Conservation (phyloP, 1,139 yeast genomes). For the Candida gigantensis region DNA sequence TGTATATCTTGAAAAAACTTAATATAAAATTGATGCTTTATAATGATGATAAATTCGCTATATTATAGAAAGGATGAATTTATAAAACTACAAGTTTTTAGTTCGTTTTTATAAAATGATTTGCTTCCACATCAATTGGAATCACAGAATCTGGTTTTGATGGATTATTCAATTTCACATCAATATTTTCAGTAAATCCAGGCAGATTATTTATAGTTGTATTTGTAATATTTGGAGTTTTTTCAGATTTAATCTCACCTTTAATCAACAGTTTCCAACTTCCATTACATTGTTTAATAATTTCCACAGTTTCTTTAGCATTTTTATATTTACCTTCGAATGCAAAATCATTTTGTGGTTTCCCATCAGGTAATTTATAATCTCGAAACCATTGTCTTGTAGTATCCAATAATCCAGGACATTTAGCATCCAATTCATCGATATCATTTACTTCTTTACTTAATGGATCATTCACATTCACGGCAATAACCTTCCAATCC, state of each 20-base stretch:
- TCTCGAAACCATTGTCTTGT: slow-evolving; percentile 91
- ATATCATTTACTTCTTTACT: slow-evolving; percentile 72
- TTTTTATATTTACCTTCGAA: slow-evolving; percentile 79
- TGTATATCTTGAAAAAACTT: no score
- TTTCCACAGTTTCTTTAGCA: slow-evolving; percentile 70
- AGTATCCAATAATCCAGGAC: slow-evolving; percentile 81
- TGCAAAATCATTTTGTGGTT: slow-evolving; percentile 84
- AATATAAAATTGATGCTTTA: no score
- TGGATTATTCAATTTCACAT: slow-evolving; percentile 18
- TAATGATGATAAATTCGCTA: no score
- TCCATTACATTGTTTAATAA: slow-evolving; percentile 66
- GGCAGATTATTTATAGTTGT: slow-evolving; percentile 62
- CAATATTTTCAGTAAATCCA: slow-evolving; percentile 20
- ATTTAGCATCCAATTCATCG: slow-evolving; percentile 70
- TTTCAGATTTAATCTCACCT: slow-evolving; percentile 51
- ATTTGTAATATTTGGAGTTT: slow-evolving; percentile 52
- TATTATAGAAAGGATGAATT: no score
- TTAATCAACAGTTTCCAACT: slow-evolving; percentile 70
- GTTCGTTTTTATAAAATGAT: slow-evolving; percentile 15
- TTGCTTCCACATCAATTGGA: slow-evolving; percentile 21
- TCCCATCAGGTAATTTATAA: slow-evolving; percentile 89
- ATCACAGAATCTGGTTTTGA: slow-evolving; percentile 30
- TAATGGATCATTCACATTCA: slow-evolving; percentile 73
- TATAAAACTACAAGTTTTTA: slow-evolving; percentile 1
- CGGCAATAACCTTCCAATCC: slow-evolving; percentile 88